phyloP scores from a whole-genome alignment of 1,284 basidiomycete genomes.

The Agaricales sp. region DNA sequence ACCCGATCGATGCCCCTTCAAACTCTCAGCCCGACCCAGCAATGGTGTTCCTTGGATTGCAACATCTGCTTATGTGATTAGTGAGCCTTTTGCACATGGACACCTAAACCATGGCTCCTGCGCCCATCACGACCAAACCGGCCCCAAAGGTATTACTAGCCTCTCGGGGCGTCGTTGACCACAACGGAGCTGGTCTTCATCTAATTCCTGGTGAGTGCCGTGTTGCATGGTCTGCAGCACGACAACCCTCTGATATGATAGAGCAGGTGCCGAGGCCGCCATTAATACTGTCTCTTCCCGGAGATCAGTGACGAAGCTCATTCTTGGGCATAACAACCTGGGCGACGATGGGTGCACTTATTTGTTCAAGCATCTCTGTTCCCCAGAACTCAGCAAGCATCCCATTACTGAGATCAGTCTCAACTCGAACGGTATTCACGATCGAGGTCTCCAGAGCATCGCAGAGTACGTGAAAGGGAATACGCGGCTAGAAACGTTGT shows the following conservation, averaged over 20 bases:
- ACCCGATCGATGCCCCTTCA: too few species aligned
- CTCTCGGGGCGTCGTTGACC: background rate
- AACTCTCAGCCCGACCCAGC: too few species aligned
- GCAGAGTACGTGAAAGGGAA: constrained; percentile 41
- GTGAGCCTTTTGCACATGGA: too few species aligned
- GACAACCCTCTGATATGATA: background rate
- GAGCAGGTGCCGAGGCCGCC: constrained; percentile 36
- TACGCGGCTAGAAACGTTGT: constrained; percentile 31
- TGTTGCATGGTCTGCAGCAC: background rate
- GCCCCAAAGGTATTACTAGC: background rate
- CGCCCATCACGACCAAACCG: background rate
- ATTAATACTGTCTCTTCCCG: constrained; percentile 33
- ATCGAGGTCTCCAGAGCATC: constrained; percentile 42
- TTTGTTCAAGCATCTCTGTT: constrained; percentile 46
- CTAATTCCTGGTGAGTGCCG: background rate
- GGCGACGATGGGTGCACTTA: constrained; percentile 46
- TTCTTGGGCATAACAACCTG: constrained; percentile 47
- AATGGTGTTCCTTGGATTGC: too few species aligned
- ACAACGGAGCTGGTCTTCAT: background rate
- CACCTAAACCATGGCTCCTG: background rate
- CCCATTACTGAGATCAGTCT: constrained; percentile 44
- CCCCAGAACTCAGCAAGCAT: constrained; percentile 34
- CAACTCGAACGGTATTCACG: constrained; percentile 44
- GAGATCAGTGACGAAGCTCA: constrained; percentile 35
- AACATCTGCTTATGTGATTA: too few species aligned